A percentile compares a stretch with the other conserved stretches of the same genome.
Evolutionary conservation across 1,139 yeast genomes (phyloP).

Genomic region (Pichia sp.): DNA sequence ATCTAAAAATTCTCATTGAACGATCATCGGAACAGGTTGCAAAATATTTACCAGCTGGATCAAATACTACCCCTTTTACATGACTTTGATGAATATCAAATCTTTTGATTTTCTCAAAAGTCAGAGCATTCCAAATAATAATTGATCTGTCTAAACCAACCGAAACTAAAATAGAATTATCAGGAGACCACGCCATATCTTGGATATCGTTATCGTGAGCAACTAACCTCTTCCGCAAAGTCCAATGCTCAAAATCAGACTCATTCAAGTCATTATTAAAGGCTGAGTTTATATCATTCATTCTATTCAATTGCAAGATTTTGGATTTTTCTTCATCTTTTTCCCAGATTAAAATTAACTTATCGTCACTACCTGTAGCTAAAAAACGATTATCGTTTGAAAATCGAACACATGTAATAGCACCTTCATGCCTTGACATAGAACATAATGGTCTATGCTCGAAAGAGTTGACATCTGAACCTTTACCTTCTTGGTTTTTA

Average conservation of each 20-base stretch:
- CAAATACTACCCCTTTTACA: slow-evolving; percentile 94
- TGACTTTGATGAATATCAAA: slow-evolving; percentile 91
- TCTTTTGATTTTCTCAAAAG: slow-evolving; percentile 82
- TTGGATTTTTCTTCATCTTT: slow-evolving; percentile 55
- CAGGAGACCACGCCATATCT: slow-evolving; percentile 98
- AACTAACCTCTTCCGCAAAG: slow-evolving; percentile 79
- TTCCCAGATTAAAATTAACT: slow-evolving; percentile 88
- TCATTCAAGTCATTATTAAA: slow-evolving; percentile 31
- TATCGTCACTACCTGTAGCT: slow-evolving; percentile 94
- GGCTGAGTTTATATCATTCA: slow-evolving; percentile 54
- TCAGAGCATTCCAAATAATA: slow-evolving; percentile 87
- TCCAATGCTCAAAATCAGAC: slow-evolving; percentile 82
- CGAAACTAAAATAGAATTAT: slow-evolving; percentile 78
- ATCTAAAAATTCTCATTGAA: slow-evolving; percentile 78
- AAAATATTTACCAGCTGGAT: slow-evolving; percentile 95
- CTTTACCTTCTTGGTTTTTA: background rate
- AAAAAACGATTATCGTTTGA: slow-evolving; percentile 73
- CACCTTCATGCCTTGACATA: slow-evolving; percentile 80
- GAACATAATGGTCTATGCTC: slow-evolving; percentile 58
- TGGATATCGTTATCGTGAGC: slow-evolving; percentile 98
- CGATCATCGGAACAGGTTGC: slow-evolving; percentile 97
- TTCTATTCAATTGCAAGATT: slow-evolving; percentile 34
- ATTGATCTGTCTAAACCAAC: slow-evolving; percentile 91
- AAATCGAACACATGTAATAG: slow-evolving; percentile 86
- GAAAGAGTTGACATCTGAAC: slow-evolving; percentile 25